Base-by-base conservation (phyloP, 2,329 filamentous ascomycete species). In the Talaromyces sp. region DNA sequence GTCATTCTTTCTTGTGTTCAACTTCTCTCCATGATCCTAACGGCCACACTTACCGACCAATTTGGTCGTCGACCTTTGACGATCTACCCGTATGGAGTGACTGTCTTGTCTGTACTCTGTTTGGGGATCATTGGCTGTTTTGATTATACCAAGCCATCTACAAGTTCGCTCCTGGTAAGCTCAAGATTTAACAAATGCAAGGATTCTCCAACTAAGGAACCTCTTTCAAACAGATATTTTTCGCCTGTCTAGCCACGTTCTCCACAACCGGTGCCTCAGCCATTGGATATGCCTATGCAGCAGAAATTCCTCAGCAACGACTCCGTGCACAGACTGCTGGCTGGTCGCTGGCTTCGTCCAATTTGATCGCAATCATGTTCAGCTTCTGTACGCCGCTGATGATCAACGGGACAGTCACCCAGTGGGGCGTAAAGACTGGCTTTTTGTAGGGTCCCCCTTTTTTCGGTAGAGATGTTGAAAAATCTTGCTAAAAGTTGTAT, bases 341-440 rank as follows among this genome's bases (percentile, higher is more conserved):
- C 1, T 78, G 72, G 72, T 70, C 73, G 10, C 70, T 80, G 0
- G 78, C 78, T 0, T 67, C 68, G 4, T 78, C 77, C 0, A 79
- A 79, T 56, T 56, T 73, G 31, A 66, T 80, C 10, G 75, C 70
- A 10, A 78, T 78, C 63, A 77, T 80, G 73, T 79, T 80, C 59
- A 79, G 73, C 58, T 80, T 80, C 67, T 76, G 72, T 60, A 80
- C 77, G 0, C 78, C 78, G 1, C 56, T 78, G 8, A 80, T 80
- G 78, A 79, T 80, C 59, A 78, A 79, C 50, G 75, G 72, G 0
- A 62, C 63, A 0, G 59, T 64, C 6, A 64, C 68, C 0, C 63
- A 74, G n/a, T 81, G 78, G 77, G 77, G 78, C 5, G 75, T 79
- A 2, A 79, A 77, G 64, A 80, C 78, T 0, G 78, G 77, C 0